These are phyloP conservation scores for Trametes cingulata DNA, from an alignment of 768 basidiomycete species.

Conservation along the genomic window DNA sequence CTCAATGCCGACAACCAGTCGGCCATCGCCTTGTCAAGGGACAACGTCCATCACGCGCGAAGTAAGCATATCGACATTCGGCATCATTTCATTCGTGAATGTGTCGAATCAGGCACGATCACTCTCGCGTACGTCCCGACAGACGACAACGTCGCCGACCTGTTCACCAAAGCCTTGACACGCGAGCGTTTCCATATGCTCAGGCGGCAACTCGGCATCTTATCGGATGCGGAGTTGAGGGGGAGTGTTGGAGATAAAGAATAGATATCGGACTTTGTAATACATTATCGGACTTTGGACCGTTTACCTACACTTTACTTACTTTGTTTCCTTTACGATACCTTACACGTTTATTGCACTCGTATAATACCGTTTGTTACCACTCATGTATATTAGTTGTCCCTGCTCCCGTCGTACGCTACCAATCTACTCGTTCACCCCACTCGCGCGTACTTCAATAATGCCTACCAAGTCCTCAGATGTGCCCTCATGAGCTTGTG, in stretches of 20 bases:
- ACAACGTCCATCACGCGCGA: slow-evolving; percentile 15
- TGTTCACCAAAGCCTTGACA: slow-evolving; percentile 3
- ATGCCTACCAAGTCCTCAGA: too few relatives aligned
- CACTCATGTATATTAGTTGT: too few relatives aligned
- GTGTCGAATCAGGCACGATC: slow-evolving; percentile 1
- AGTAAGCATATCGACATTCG: slow-evolving; percentile 36
- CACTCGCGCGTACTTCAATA: too few relatives aligned
- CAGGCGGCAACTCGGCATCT: not conserved
- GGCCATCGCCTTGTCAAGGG: slow-evolving; percentile 16
- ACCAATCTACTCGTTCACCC: too few relatives aligned
- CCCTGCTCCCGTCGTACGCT: too few relatives aligned
- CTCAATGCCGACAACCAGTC: slow-evolving; percentile 15
- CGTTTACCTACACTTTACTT: too few relatives aligned
- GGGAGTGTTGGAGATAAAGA: slow-evolving; percentile 3
- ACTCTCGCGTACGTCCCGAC: not conserved
- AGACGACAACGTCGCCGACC: not conserved
- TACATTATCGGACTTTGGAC: too few relatives aligned
- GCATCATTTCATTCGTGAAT: slow-evolving; percentile 33
- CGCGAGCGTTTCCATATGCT: slow-evolving; percentile 1
- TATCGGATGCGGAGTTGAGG: slow-evolving; percentile 15
- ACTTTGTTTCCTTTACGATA: too few relatives aligned
- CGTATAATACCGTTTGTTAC: too few relatives aligned
- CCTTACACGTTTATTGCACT: too few relatives aligned
- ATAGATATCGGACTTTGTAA: too few relatives aligned
- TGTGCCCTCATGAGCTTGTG: too few relatives aligned